Evolutionary conservation across 108 stramenopile species (phyloP).

Genomic region (Conticribra weissflogii): DNA sequence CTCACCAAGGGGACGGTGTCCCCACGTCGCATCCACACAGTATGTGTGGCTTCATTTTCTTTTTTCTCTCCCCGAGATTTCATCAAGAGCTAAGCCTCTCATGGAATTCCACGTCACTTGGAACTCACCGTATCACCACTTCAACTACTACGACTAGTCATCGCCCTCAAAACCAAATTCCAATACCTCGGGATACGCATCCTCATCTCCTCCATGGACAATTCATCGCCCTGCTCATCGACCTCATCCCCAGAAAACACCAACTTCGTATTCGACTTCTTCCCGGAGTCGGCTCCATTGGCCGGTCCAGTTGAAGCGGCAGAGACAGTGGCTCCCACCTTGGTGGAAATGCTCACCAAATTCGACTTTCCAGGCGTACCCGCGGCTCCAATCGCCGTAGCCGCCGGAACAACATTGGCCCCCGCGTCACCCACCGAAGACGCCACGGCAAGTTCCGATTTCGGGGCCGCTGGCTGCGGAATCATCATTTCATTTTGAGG

Average conservation of each 20-base stretch:
- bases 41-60: no score
- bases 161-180: conserved; percentile 25
- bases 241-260: conserved; percentile 33
- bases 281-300: conserved; percentile 8
- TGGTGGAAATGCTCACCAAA: background rate
- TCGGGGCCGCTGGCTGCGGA: conserved; percentile 69
- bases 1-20: no score
- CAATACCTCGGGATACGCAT: conserved; percentile 44
- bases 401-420: conserved; percentile 7
- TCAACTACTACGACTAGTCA: conserved; percentile 12
- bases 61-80: no score
- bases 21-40: no score
- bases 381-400: conserved; percentile 3
- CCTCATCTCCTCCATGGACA: conserved; percentile 45
- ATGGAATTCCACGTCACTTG: no score
- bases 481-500: conserved; percentile 54
- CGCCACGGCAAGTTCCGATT: conserved; percentile 60
- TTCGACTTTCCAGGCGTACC: conserved; percentile 3
- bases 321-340: background rate
- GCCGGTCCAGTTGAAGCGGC: background rate
- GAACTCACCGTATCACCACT: conserved; percentile 5
- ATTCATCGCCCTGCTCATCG: conserved; percentile 42
- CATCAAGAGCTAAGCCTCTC: no score
- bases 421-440: conserved; percentile 41
- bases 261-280: conserved; percentile 19